Conservation (phyloP, 257 asterid genomes). For the Scutellaria baicalensis region DNA sequence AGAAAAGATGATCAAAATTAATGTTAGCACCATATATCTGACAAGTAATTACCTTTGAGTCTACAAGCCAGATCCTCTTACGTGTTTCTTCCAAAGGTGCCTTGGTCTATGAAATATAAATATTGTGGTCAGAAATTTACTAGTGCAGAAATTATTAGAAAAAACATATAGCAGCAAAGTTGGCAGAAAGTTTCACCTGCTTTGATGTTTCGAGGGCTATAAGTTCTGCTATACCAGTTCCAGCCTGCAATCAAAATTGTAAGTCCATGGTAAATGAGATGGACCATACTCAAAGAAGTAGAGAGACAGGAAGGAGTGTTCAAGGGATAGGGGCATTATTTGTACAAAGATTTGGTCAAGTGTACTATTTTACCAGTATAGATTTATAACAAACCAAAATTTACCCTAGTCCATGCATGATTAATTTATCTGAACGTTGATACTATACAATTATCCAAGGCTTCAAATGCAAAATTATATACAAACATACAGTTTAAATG, state of each 20-base stretch:
- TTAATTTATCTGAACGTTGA: no score
- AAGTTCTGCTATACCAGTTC: conserved; percentile 96
- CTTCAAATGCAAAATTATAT: no score
- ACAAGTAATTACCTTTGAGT: conserved; percentile 65
- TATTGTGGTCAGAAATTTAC: conserved; percentile 10
- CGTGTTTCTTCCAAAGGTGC: conserved; percentile 59
- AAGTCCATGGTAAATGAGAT: background rate
- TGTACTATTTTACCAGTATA: no score
- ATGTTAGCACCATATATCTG: background rate
- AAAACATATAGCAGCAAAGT: background rate
- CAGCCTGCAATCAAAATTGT: conserved; percentile 64
- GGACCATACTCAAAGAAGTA: background rate
- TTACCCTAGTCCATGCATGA: no score
- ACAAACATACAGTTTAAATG: no score
- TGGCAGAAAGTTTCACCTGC: conserved; percentile 36
- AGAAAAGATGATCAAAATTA: background rate
- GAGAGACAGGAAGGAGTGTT: background rate
- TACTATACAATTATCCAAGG: no score
- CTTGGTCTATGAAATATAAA: conserved; percentile 33
- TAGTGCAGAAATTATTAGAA: background rate
- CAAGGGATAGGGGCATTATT: no score
- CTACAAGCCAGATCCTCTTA: conserved; percentile 86
- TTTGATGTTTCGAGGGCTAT: conserved; percentile 89
- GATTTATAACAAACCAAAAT: no score
- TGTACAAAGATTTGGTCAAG: no score